Base-by-base conservation (phyloP, 2,329 filamentous ascomycete species). In the Pseudogymnoascus sp. region DNA sequence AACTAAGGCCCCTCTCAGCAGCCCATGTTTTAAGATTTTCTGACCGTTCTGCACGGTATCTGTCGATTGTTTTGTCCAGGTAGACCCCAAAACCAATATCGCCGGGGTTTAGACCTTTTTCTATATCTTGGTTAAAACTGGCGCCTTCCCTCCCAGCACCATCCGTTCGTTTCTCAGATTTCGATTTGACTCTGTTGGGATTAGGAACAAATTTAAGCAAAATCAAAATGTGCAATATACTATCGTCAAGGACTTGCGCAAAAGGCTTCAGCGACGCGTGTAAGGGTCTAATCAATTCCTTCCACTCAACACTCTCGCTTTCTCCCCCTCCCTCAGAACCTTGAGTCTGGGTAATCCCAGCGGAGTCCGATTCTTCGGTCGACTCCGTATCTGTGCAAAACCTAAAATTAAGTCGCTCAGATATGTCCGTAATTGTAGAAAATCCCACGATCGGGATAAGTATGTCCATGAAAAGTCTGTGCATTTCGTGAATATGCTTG, bases 351-450 rank as follows among this genome's bases (percentile, higher is more conserved):
- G 14, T 69, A 16, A 10, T 1, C n/a, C 4, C 6, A 47, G 14
- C 7, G 14, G 21, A 54, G 29, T 54, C 4, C 64, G 66, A 1
- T 70, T 60, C 6, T 71, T 75, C 77, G 81, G 84, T 12, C 80
- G 77, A 67, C 82, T 75, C 68, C 80, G 8, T 16, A 54, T 16
- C 45, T 7, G 14, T 29, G 45, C 45, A 54, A 29, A 54, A 29
- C 14, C 45, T 72, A 64, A 86, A 82, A 1, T 85, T 83, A 11
- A 86, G 77, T 4, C 86, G 80, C 67, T 86, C 81, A 67, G 91
- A 89, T 4, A 91, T 84, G 70, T 91, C 87, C 37, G 88, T 83
- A 6, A 90, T 80, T 1, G 87, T 88, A 47, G 82, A 83, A 45
- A 91, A 78, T 0, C 88, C 87, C 3, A 85, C 77, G 18, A 88